Base-by-base conservation (phyloP, 2,329 filamentous ascomycete genomes). In the Colletotrichum karsti region DNA sequence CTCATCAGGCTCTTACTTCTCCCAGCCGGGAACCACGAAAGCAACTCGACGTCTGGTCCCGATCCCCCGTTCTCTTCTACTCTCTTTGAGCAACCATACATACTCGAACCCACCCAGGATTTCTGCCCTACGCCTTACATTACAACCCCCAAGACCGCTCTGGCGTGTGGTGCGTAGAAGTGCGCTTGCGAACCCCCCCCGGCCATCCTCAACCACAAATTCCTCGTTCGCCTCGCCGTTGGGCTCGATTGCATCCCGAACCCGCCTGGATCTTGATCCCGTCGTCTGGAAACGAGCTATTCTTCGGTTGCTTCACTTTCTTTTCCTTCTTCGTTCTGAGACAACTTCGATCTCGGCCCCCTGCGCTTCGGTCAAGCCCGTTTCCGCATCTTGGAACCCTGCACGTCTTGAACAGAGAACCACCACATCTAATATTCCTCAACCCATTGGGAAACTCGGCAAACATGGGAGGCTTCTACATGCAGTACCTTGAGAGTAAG, bases 401-500 rank as follows among this genome's bases (percentile, higher is more conserved):
- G 60, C 67, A 61, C 44, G 63, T 53, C 37, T 39, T 12, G 60
- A 37, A 46, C 44, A 59, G 26, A 56, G 12, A 28, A 42, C 37
- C 30, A 37, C 46, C 33, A 35, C 57, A 28, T 39, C 22, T 55
- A 24, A 15, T 44, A 59, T 22, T 18, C 44, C n/a, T 67, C 62
- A 37, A 51, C 48, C 72, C 58, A 77, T 76, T 76, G 74, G 72
- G 72, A 67, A 68, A 51, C 64, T 73, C 71, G 69, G 72, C 63
- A 78, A 85, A 73, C 70, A 91, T 91, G 88, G 84, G 84, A 74
- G 89, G 89, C 71, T 91, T 90, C 76, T 91, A 91, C 76, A 91
- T 91, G 85, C 90, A 92, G 75, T 93, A 93, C 78, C 84, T 92
- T 72, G 89, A 91, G 78, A 92, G 91, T 92, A 90, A 88, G 90